Base-by-base conservation (phyloP, 495 filamentous ascomycete species). In the Oidiodendron maius region DNA sequence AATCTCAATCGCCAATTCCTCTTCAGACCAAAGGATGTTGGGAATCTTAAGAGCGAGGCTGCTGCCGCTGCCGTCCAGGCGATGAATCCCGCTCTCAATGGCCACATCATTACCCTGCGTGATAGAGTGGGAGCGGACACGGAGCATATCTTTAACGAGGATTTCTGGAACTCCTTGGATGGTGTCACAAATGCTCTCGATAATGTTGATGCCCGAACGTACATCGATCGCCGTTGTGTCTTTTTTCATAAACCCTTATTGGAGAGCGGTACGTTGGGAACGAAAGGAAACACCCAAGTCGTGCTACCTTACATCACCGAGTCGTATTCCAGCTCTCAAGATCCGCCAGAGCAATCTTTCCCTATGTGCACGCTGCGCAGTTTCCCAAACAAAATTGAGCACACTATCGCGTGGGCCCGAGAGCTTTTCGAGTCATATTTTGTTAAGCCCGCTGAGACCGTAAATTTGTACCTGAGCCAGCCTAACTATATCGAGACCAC, bases 341-440 rank as follows among this genome's bases (percentile, higher is more conserved):
- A 99, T 69, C 94, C 94, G 1, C 94, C 94, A 1, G 94, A 99
- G 75, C 88, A 95, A 67, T 95, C 90, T 1, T 96, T 97, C 80
- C 94, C 94, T 2, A 95, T 96, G 87, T 99, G 94, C 64, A 99
- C 94, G 3, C 72, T 99, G 46, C 80, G 90, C 51, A 96, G 90
- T 72, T 99, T 99, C 76, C 94, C 94, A 47, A 99, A 99, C 72
- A 85, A 82, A 60, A 99, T 99, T 61, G 89, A 99, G 69, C 94
- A 99, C 61, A 99, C 94, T 4, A 99, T 99, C 64, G 94, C 94
- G 17, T 99, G 94, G 94, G 87, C 90, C 21, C 81, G 91, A 38
- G 93, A 97, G 60, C 71, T 95, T 17, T 99, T 99, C 72, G 88
- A 96, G 65, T 81, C 82, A 16, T 91, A 85, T 48, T 99, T 96